These are phyloP conservation scores for Penicillium sp. DNA, from an alignment of 2,329 filamentous ascomycete species.

Conservation along the genomic window DNA sequence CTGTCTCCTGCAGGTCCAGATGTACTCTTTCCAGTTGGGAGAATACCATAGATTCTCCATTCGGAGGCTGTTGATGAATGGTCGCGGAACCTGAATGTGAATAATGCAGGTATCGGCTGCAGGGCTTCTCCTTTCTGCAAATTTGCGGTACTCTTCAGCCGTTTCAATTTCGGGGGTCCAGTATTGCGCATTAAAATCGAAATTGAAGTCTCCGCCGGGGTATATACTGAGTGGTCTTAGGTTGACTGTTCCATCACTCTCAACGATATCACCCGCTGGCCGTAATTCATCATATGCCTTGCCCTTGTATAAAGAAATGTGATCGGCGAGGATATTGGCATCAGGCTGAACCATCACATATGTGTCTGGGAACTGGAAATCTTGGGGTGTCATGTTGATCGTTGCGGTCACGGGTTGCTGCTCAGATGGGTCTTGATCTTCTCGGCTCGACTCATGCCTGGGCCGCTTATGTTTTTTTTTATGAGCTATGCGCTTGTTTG, in stretches of 20 bases:
- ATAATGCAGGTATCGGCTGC: slow-evolving; percentile 1
- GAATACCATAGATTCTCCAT: too few species aligned
- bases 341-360: slow-evolving; percentile 1
- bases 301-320: background rate
- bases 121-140: background rate
- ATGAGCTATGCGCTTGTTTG: slow-evolving; percentile 1
- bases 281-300: background rate
- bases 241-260: background rate
- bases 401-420: background rate
- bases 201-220: slow-evolving; percentile 2
- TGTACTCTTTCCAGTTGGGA: too few species aligned
- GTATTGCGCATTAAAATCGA: background rate
- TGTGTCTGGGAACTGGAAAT: background rate
- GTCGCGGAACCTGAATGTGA: background rate
- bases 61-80: background rate
- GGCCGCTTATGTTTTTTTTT: background rate
- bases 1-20: background rate
- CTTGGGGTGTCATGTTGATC: background rate
- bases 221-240: background rate
- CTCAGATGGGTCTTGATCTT: background rate
- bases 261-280: background rate
- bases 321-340: background rate
- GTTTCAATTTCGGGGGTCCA: slow-evolving; percentile 2
- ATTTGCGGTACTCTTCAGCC: background rate
- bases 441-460: background rate